Percentiles rank a stretch among this genome's conserved stretches.
These are phyloP conservation scores for Fusarium tanahbumbuense DNA, from an alignment of 2,329 filamentous ascomycete species.

Conservation along the genomic window DNA sequence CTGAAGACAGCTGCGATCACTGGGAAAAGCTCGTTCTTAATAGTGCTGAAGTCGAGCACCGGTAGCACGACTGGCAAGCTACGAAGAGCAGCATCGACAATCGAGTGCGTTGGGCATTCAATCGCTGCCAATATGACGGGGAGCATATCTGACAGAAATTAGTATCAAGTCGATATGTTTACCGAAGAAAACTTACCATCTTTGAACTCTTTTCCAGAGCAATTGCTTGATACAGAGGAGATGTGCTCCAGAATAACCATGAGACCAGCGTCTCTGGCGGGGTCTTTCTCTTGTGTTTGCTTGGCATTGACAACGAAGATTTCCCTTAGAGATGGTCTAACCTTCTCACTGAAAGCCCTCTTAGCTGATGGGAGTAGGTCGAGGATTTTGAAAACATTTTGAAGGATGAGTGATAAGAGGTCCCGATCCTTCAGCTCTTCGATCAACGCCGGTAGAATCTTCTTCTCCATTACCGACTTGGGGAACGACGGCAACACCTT, in stretches of 20 bases:
- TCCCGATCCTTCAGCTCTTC: conserved; percentile 96
- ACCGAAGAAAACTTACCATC: conserved; percentile 70
- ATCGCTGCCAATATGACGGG: conserved; percentile 87
- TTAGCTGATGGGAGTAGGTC: conserved; percentile 80
- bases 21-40: conserved; percentile 97
- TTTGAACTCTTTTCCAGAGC: conserved; percentile 91
- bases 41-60: conserved; percentile 92
- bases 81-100: conserved; percentile 87
- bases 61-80: conserved; percentile 84
- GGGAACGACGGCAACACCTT: conserved; percentile 93
- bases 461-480: conserved; percentile 92
- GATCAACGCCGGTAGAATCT: conserved; percentile 86
- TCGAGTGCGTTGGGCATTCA: conserved; percentile 87
- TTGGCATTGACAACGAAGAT: conserved; percentile 77
- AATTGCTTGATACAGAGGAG: conserved; percentile 79
- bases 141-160: conserved; percentile 73
- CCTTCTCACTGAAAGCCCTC: conserved; percentile 83
- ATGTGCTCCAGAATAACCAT: conserved; percentile 93
- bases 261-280: conserved; percentile 85
- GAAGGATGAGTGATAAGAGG: conserved; percentile 83
- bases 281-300: conserved; percentile 77
- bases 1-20: conserved; percentile 91
- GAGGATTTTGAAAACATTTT: conserved; percentile 93
- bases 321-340: conserved; percentile 85
- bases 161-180: not conserved